Conservation (phyloP, 257 asterid genomes). For the Galeopsis tetrahit region DNA sequence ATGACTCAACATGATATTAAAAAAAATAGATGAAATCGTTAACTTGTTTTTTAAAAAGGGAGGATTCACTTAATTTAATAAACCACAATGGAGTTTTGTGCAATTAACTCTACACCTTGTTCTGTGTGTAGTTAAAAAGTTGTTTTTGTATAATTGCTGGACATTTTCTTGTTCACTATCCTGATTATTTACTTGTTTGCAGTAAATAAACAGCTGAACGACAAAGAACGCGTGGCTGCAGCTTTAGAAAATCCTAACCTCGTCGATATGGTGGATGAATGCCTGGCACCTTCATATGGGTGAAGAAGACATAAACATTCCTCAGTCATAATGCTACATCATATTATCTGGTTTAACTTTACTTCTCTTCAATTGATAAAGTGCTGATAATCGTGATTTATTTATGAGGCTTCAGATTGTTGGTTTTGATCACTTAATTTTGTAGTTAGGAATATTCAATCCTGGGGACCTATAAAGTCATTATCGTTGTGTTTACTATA, state of each 20-base stretch:
- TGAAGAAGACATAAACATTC: constrained; percentile 34
- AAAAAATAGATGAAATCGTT: too few species aligned
- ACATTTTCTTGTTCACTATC: not conserved
- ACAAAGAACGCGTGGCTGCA: constrained; percentile 95
- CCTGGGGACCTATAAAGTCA: not conserved
- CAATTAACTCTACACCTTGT: not conserved
- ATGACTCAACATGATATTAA: too few species aligned
- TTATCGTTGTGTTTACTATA: not conserved
- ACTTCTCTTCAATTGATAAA: not conserved
- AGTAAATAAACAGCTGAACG: constrained; percentile 95
- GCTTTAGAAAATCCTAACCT: constrained; percentile 90
- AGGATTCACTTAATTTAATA: too few species aligned
- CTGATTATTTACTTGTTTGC: constrained; percentile 33
- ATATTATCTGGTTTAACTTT: constrained; percentile 2
- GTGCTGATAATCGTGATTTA: not conserved
- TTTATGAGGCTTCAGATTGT: not conserved
- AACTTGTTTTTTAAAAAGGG: too few species aligned
- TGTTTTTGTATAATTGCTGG: not conserved
- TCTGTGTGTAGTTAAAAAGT: not conserved
- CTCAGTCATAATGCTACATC: not conserved
- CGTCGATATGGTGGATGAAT: constrained; percentile 77
- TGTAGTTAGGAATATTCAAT: constrained; percentile 2
- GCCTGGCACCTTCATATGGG: constrained; percentile 77
- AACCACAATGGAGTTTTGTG: too few species aligned
- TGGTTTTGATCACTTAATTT: not conserved